phyloP scores from a whole-genome alignment of 139 green algal species.

The Chlorella sp. region DNA sequence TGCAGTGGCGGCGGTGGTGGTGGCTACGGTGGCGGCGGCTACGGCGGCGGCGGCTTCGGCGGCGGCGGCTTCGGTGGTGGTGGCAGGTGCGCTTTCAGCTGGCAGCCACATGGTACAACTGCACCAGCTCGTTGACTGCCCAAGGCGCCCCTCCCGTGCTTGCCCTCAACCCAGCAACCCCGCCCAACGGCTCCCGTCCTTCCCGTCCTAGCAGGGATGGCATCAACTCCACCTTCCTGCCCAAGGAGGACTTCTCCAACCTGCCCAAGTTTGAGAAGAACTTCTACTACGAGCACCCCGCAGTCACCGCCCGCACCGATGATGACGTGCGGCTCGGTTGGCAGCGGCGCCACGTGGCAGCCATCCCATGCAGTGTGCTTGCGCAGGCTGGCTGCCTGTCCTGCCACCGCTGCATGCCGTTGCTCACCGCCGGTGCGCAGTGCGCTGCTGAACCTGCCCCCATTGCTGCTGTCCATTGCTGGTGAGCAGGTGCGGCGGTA shows the following conservation, averaged over 20 bases:
- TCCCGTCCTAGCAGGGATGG: slow-evolving; percentile 66
- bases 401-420: too few relatives aligned
- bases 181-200: too few relatives aligned
- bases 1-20: slow-evolving; percentile 16
- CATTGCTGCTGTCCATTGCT: too few relatives aligned
- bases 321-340: slow-evolving; percentile 45
- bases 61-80: slow-evolving; percentile 36
- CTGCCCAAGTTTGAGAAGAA: slow-evolving; percentile 93
- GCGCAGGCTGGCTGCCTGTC: too few relatives aligned
- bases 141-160: too few relatives aligned
- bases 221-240: slow-evolving; percentile 79
- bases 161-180: too few relatives aligned
- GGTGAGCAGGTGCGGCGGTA: slow-evolving; percentile 66
- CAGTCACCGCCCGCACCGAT: slow-evolving; percentile 72
- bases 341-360: too few relatives aligned
- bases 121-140: too few relatives aligned
- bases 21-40: slow-evolving; percentile 33
- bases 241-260: slow-evolving; percentile 81
- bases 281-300: slow-evolving; percentile 92
- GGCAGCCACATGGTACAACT: too few relatives aligned
- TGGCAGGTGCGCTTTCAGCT: slow-evolving; percentile 38
- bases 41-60: slow-evolving; percentile 24
- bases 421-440: too few relatives aligned
- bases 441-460: too few relatives aligned
- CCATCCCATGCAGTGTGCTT: too few relatives aligned